A percentile compares a stretch with the other conserved stretches of the same genome.
Evolutionary conservation across 176 grass and related monocot species (phyloP).

Genomic region (Lolium perenne): DNA sequence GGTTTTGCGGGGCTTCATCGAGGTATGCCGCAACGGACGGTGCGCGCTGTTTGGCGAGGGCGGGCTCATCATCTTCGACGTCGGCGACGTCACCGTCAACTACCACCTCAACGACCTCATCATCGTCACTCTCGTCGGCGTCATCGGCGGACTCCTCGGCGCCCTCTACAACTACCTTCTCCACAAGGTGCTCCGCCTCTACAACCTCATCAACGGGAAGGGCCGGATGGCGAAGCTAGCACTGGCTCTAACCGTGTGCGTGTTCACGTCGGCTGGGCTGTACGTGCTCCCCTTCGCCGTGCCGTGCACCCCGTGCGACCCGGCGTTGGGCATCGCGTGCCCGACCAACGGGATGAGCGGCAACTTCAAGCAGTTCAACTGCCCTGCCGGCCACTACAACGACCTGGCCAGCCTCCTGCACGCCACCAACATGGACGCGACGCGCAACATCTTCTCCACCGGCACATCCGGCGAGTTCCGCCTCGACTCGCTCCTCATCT

Average conservation of each 20-base stretch:
- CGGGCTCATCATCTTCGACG: constrained; percentile 94
- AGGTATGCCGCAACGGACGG: constrained; percentile 73
- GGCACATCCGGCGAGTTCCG: constrained; percentile 77
- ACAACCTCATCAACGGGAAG: constrained; percentile 83
- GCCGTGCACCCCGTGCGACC: constrained; percentile 74
- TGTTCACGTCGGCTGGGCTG: constrained; percentile 70
- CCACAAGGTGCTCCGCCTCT: constrained; percentile 80
- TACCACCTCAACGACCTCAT: constrained; percentile 75
- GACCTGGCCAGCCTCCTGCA: constrained; percentile 90
- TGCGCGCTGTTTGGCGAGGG: constrained; percentile 90
- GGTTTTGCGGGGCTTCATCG: constrained; percentile 94
- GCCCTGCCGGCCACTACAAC: constrained; percentile 78
- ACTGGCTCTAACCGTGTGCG: constrained; percentile 61
- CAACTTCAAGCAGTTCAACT: constrained; percentile 99
- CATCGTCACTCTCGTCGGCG: constrained; percentile 65
- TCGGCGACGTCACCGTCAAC: constrained; percentile 67
- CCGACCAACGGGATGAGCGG: constrained; percentile 64
- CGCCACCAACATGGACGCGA: constrained; percentile 89
- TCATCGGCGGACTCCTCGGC: constrained; percentile 74
- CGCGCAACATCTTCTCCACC: constrained; percentile 93
- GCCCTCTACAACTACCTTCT: constrained; percentile 79
- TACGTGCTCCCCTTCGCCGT: constrained; percentile 81
- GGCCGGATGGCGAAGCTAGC: constrained; percentile 68
- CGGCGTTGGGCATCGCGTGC: constrained; percentile 44
- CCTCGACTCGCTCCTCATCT: constrained; percentile 75